A percentile compares a stretch with the other conserved stretches of the same genome.
Evolutionary conservation across 2,329 filamentous ascomycete genomes (phyloP).

Genomic region (Dendryphion nanum): DNA sequence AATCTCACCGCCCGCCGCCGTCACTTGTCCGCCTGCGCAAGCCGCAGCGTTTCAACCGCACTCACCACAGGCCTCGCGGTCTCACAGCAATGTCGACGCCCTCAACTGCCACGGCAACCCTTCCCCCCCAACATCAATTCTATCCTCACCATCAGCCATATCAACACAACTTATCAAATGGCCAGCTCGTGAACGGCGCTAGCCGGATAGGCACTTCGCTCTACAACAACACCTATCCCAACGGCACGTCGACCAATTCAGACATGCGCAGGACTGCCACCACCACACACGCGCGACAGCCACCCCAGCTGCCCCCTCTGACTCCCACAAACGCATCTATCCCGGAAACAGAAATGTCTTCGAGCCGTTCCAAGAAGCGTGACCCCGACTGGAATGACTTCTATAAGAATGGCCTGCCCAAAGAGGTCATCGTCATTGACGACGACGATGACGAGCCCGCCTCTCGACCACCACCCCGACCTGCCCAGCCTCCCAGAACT

Average conservation of each 20-base stretch:
- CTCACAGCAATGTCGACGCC: conserved; percentile 42
- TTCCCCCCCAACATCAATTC: conserved; percentile 40
- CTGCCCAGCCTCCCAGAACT: conserved; percentile 15
- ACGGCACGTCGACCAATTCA: conserved; percentile 30
- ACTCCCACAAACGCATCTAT: conserved; percentile 15
- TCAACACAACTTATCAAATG: conserved; percentile 35
- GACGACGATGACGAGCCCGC: conserved; percentile 44
- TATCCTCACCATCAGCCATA: conserved; percentile 42
- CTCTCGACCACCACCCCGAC: conserved; percentile 17
- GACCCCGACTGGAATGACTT: conserved; percentile 43
- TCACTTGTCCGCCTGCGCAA: conserved; percentile 4
- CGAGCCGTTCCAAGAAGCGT: conserved; percentile 20
- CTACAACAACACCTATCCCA: conserved; percentile 41
- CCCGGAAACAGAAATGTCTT: conserved; percentile 19
- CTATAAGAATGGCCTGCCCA: conserved; percentile 46
- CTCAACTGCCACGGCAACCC: conserved; percentile 44
- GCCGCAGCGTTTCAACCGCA: conserved; percentile 29
- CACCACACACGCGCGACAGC: conserved; percentile 27
- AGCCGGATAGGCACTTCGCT: conserved; percentile 35
- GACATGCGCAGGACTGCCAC: conserved; percentile 39
- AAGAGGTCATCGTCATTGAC: conserved; percentile 54
- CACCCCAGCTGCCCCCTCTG: conserved; percentile 32
- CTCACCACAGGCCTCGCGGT: conserved; percentile 21
- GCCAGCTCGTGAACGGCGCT: conserved; percentile 30
- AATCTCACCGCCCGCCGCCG: neutral